These are phyloP conservation scores for Schizopora paradoxa DNA, from an alignment of 1,284 basidiomycete species.

Conservation along the genomic window DNA sequence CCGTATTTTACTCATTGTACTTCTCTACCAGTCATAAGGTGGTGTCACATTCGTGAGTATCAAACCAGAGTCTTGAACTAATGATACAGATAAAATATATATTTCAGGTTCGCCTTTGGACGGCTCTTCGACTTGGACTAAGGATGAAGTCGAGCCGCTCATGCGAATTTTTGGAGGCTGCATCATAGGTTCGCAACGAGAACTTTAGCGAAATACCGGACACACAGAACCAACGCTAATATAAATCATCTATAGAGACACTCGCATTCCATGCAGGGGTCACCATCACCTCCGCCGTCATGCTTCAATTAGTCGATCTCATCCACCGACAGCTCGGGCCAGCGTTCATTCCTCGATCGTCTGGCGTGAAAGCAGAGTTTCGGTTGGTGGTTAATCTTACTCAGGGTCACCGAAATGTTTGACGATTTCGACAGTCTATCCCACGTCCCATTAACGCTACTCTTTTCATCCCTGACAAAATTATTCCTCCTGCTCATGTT, in stretches of 20 bases:
- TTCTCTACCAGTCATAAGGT: slow-evolving; percentile 56
- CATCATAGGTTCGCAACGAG: slow-evolving; percentile 42
- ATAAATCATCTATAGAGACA: slow-evolving; percentile 48
- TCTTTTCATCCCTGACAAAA: slow-evolving; percentile 86
- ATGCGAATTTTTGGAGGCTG: slow-evolving; percentile 58
- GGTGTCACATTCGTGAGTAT: slow-evolving; percentile 58
- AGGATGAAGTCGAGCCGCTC: slow-evolving; percentile 45
- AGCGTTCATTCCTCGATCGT: slow-evolving; percentile 24
- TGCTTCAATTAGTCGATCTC: slow-evolving; percentile 40
- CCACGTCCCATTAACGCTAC: slow-evolving; percentile 65
- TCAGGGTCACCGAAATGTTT: slow-evolving; percentile 3
- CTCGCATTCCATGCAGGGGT: slow-evolving; percentile 66
- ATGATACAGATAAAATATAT: neutral
- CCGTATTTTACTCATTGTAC: slow-evolving; percentile 5
- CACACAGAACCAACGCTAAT: slow-evolving; percentile 10
- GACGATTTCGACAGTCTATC: slow-evolving; percentile 10
- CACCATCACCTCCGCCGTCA: slow-evolving; percentile 47
- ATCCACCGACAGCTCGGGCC: slow-evolving; percentile 16
- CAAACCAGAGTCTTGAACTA: slow-evolving; percentile 4
- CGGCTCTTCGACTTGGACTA: slow-evolving; percentile 29
- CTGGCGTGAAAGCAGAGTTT: slow-evolving; percentile 60
- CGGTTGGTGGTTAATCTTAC: slow-evolving; percentile 32
- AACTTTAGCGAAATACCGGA: neutral
- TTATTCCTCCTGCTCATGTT: slow-evolving; percentile 79
- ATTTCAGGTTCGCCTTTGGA: slow-evolving; percentile 26